Evolutionary conservation across 331 rosid genomes (phyloP).

Genomic region (Arachis monticola): DNA sequence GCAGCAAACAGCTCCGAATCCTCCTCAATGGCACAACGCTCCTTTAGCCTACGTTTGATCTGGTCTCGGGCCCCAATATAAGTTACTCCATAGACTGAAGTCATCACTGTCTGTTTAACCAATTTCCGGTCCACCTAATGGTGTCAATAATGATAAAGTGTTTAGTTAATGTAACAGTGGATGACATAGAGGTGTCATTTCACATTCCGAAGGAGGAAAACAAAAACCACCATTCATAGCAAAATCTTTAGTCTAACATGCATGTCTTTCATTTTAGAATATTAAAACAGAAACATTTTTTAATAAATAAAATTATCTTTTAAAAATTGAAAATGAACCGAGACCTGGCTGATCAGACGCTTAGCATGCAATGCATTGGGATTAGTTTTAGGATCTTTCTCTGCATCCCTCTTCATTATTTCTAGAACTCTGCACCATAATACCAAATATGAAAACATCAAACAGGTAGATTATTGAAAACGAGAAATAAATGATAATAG

Average conservation of each 20-base stretch:
- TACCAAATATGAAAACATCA: slow-evolving; percentile 25
- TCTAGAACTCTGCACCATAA: slow-evolving; percentile 80
- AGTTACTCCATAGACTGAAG: slow-evolving; percentile 97
- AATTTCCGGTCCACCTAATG: slow-evolving; percentile 90
- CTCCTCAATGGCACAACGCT: slow-evolving; percentile 70
- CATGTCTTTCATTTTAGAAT: slow-evolving; percentile 16
- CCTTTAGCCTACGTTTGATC: slow-evolving; percentile 84
- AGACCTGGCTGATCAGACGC: slow-evolving; percentile 79
- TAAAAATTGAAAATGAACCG: slow-evolving; percentile 24
- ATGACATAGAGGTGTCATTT: slow-evolving; percentile 1
- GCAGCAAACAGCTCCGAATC: slow-evolving; percentile 69
- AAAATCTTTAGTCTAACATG: slow-evolving; percentile 10
- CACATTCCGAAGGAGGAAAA: slow-evolving; percentile 7
- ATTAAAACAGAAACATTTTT: slow-evolving; percentile 14
- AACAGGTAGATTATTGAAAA: slow-evolving; percentile 19
- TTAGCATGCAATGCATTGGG: slow-evolving; percentile 74
- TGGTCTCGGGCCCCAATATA: slow-evolving; percentile 91
- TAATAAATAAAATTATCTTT: not conserved
- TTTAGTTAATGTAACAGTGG: slow-evolving; percentile 26
- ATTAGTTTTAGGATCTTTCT: slow-evolving; percentile 70
- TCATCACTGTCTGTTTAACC: slow-evolving; percentile 99
- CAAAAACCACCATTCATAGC: slow-evolving; percentile 21
- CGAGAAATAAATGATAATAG: not conserved
- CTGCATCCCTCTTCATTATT: slow-evolving; percentile 79
- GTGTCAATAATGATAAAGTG: slow-evolving; percentile 28